A percentile compares a stretch with the other conserved stretches of the same genome.
Conservation (phyloP, 352 stramenopile species). For the Pythium utonaiense region DNA sequence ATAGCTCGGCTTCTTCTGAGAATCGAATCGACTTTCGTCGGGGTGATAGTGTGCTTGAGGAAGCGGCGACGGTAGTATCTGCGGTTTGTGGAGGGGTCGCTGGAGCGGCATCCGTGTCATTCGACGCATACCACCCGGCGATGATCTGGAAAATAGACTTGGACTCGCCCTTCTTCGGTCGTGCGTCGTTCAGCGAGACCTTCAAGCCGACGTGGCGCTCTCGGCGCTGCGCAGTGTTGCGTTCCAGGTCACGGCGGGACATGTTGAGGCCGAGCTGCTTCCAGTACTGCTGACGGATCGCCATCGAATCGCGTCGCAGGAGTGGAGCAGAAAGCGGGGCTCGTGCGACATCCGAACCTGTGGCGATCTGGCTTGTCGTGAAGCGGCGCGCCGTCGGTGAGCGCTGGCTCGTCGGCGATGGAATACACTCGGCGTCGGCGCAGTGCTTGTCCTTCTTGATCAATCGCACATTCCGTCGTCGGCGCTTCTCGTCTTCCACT, state of each 20-base stretch:
- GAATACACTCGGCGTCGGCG: constrained; percentile 57
- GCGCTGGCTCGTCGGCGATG: constrained; percentile 39
- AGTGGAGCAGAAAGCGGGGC: constrained; percentile 25
- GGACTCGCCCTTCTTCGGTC: constrained; percentile 32
- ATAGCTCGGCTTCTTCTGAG: constrained; percentile 76
- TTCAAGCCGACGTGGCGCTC: constrained; percentile 70
- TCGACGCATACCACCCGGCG: constrained; percentile 65
- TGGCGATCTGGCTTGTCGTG: constrained; percentile 10
- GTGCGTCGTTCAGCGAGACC: constrained; percentile 68
- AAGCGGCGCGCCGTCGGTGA: constrained; percentile 15
- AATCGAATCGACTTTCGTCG: constrained; percentile 55
- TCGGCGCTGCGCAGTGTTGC: constrained; percentile 59
- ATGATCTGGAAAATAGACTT: constrained; percentile 83
- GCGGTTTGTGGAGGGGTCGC: background rate
- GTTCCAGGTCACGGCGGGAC: constrained; percentile 77
- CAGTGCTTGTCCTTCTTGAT: constrained; percentile 45
- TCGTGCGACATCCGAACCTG: constrained; percentile 15
- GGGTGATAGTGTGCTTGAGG: constrained; percentile 10
- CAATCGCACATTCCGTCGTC: constrained; percentile 41
- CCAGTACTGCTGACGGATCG: constrained; percentile 85
- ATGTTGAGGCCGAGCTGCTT: constrained; percentile 80
- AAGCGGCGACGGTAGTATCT: constrained; percentile 20
- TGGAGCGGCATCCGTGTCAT: constrained; percentile 14
- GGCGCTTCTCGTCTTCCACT: constrained; percentile 74
- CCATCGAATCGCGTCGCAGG: constrained; percentile 75